Conservation (phyloP, 176 grass and related monocot genomes). For the Hordeum vulgare region DNA sequence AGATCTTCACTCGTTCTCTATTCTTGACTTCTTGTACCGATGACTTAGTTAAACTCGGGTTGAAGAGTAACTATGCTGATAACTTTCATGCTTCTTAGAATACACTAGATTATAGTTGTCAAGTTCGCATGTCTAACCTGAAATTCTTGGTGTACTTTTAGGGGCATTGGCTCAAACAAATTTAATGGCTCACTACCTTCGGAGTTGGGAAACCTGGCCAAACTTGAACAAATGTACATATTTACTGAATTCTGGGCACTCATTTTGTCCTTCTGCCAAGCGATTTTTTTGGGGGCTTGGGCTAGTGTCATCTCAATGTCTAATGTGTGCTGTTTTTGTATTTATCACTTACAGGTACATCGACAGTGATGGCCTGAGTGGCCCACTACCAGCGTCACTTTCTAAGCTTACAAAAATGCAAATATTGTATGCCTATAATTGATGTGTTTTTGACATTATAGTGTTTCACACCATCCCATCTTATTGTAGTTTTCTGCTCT, state of each 20-base stretch:
- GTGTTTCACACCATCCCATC: too few species aligned
- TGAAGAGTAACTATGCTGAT: neutral
- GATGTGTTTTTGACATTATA: too few species aligned
- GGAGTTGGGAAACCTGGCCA: conserved; percentile 54
- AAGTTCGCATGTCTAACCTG: neutral
- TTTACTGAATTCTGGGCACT: neutral
- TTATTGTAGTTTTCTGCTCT: too few species aligned
- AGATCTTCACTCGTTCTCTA: neutral
- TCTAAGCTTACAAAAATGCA: too few species aligned
- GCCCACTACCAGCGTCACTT: too few species aligned
- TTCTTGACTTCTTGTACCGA: neutral
- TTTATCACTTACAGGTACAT: too few species aligned
- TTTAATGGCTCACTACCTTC: conserved; percentile 66
- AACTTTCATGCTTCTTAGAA: neutral
- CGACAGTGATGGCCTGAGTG: too few species aligned
- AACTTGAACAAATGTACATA: conserved; percentile 49
- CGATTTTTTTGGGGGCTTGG: too few species aligned
- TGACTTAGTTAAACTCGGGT: neutral
- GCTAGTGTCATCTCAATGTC: too few species aligned
- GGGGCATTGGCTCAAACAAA: conserved; percentile 47
- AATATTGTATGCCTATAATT: too few species aligned
- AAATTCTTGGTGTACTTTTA: conserved; percentile 24
- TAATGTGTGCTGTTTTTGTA: too few species aligned
- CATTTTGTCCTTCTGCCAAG: too few species aligned
- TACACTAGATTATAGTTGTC: neutral